phyloP scores from a whole-genome alignment of 805 yeast species.

The Kodamaea sagamina region DNA sequence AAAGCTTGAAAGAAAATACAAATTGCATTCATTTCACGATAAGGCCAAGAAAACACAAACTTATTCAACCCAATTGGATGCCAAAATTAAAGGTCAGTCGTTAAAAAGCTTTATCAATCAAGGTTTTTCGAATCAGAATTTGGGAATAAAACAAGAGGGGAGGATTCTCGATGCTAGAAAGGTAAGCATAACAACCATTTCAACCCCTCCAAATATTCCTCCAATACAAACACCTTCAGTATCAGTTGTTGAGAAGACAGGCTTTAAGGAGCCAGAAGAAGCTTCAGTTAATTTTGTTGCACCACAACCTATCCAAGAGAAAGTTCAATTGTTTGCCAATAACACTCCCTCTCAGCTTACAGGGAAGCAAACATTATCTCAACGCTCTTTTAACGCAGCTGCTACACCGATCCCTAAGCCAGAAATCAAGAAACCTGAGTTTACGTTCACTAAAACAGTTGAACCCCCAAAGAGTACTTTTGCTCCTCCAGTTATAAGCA shows the following conservation, averaged over 20 bases:
- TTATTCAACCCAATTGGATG: conserved; percentile 34
- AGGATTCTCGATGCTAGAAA: conserved; percentile 1
- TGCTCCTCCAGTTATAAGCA: background rate
- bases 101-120: conserved; percentile 33
- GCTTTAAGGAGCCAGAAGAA: no score
- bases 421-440: background rate
- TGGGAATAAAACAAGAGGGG: conserved; percentile 19
- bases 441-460: background rate
- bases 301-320: no score
- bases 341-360: no score
- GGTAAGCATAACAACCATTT: background rate
- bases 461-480: background rate
- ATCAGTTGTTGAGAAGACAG: background rate
- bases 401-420: background rate
- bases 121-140: conserved; percentile 33
- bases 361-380: no score
- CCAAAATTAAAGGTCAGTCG: conserved; percentile 24
- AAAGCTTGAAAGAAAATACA: conserved; percentile 40
- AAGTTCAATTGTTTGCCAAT: no score
- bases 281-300: no score
- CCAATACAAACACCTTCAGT: background rate
- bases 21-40: conserved; percentile 38
- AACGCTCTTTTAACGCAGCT: background rate
- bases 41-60: conserved; percentile 41
- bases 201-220: background rate